A percentile compares a stretch with the other conserved stretches of the same genome.
phyloP scores from a whole-genome alignment of 2,329 filamentous ascomycete genomes.

The Dothideomycetidae sp. region DNA sequence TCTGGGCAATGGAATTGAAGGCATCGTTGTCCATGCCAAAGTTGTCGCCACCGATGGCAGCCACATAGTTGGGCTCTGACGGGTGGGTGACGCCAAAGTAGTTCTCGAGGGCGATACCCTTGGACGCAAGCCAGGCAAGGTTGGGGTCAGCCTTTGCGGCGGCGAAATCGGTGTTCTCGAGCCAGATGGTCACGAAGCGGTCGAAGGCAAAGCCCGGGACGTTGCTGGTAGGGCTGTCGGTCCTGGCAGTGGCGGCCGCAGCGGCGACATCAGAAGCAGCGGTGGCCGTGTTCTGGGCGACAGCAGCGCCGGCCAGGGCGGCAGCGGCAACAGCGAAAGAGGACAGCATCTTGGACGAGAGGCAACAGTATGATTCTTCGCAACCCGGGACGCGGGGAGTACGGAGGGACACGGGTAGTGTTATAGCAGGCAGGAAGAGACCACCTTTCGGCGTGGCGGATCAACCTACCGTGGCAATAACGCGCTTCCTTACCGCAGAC shows the following conservation, averaged over 20 bases:
- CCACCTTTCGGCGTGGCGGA: too few species aligned
- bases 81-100: slow-evolving; percentile 49
- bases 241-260: slow-evolving; percentile 46
- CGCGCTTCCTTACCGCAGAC: too few species aligned
- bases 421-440: too few species aligned
- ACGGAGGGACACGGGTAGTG: too few species aligned
- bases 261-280: slow-evolving; percentile 36
- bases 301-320: slow-evolving; percentile 18
- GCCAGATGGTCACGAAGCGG: slow-evolving; percentile 58
- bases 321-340: slow-evolving; percentile 16
- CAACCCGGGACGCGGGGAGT: too few species aligned
- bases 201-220: slow-evolving; percentile 61
- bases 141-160: slow-evolving; percentile 50
- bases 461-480: too few species aligned
- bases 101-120: slow-evolving; percentile 47
- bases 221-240: slow-evolving; percentile 45
- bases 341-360: slow-evolving; percentile 11
- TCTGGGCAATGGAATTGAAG: slow-evolving; percentile 35
- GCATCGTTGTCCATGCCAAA: slow-evolving; percentile 59
- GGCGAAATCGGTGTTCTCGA: slow-evolving; percentile 61
- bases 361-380: slow-evolving; percentile 1
- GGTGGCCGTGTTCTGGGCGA: slow-evolving; percentile 35
- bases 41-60: slow-evolving; percentile 54
- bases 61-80: slow-evolving; percentile 62
- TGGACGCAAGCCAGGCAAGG: slow-evolving; percentile 41